These are phyloP conservation scores for Candida boidinii DNA, from an alignment of 805 yeast genomes.

Conservation along the genomic window DNA sequence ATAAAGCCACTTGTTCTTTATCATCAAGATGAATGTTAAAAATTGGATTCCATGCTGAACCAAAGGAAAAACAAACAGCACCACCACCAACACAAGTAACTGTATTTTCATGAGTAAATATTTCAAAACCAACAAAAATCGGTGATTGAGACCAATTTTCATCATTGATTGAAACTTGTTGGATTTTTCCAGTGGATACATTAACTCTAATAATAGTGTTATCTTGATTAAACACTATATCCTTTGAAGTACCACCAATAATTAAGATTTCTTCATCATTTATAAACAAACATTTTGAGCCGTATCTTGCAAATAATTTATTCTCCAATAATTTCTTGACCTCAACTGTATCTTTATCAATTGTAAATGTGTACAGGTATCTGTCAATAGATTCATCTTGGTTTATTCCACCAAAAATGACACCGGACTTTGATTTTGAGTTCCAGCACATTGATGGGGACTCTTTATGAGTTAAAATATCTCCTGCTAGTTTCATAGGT, in stretches of 20 bases:
- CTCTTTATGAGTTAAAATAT: constrained; percentile 1
- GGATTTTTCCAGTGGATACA: constrained; percentile 9
- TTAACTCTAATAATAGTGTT: constrained; percentile 31
- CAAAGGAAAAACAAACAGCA: constrained; percentile 78
- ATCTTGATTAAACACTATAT: constrained; percentile 21
- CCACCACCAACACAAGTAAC: constrained; percentile 50
- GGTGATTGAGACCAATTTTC: constrained; percentile 33
- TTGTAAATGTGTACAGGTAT: constrained; percentile 26
- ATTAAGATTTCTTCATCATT: constrained; percentile 30
- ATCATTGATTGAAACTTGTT: constrained; percentile 21
- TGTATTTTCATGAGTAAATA: constrained; percentile 10
- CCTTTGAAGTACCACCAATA: constrained; percentile 50
- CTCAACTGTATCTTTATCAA: constrained; percentile 3
- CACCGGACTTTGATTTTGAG: constrained; percentile 21
- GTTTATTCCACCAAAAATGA: constrained; percentile 39
- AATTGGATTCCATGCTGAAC: constrained; percentile 40
- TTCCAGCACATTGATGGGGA: constrained; percentile 14
- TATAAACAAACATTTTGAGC: constrained; percentile 30
- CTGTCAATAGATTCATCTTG: constrained; percentile 18
- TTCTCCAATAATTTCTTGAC: constrained; percentile 15
- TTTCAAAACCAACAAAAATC: constrained; percentile 46
- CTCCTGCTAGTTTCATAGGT: background rate
- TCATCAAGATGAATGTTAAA: background rate
- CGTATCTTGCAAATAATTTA: constrained; percentile 36
- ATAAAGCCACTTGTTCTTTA: background rate